phyloP scores from a whole-genome alignment of 1,139 yeast genomes.

The Casaregolazyma lundiana region DNA sequence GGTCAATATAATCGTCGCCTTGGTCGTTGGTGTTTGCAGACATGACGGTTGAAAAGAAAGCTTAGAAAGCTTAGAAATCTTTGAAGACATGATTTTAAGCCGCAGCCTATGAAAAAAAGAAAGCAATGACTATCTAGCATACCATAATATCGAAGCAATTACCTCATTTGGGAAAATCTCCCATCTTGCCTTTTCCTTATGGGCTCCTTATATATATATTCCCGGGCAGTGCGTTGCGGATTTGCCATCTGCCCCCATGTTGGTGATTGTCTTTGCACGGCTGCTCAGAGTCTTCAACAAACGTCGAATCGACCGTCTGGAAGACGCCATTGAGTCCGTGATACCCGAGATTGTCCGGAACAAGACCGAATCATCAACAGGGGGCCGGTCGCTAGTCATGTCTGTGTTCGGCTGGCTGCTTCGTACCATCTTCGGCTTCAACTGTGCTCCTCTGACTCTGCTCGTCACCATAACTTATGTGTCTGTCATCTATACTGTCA shows the following conservation, averaged over 20 bases:
- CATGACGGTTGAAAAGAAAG: background rate
- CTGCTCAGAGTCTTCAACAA: background rate
- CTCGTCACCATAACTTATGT: slow-evolving; percentile 10
- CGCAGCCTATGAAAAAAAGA: too few relatives aligned
- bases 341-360: background rate
- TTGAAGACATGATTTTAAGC: background rate
- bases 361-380: background rate
- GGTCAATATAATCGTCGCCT: slow-evolving; percentile 6
- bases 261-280: background rate
- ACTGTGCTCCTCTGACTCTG: slow-evolving; percentile 7
- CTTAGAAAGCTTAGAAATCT: background rate
- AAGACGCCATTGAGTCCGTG: background rate
- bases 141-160: too few relatives aligned
- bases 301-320: background rate
- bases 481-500: slow-evolving; percentile 9
- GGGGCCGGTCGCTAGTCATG: background rate
- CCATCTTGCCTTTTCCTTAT: too few relatives aligned
- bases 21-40: background rate
- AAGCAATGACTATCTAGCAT: too few relatives aligned
- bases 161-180: too few relatives aligned
- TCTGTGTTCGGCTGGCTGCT: background rate
- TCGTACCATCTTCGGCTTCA: slow-evolving; percentile 9
- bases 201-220: too few relatives aligned
- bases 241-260: background rate
- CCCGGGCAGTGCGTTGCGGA: too few relatives aligned